Evolutionary conservation across 441 rosid species (phyloP), one percentile per base, ranked within the genome.

Genomic region (Pelargonium cotyledonis): DNA sequence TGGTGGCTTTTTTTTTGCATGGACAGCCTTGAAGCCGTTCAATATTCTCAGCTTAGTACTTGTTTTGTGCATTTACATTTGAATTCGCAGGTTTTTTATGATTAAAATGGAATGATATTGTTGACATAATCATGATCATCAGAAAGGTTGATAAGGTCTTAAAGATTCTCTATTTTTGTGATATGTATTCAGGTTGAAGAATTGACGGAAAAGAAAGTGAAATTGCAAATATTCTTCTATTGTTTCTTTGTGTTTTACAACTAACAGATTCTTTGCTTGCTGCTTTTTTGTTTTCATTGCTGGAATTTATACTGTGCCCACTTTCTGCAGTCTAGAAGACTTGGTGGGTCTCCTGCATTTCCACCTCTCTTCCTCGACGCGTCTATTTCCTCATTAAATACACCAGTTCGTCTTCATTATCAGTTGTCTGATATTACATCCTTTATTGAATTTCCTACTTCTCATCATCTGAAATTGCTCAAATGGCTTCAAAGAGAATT

Each of bases 401-500:
- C 84, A 65, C 79, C 26, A 35, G 65, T 72, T 63, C 70, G 51
- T 73, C 62, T 72, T 11, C 63, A 35, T 53, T 35, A 40, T 12
- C 18, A 18, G 23, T 57, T 11, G 26, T n/a, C 31, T 69, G 15
- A 16, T 8, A 6, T 43, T 57, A 2, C 8, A 7, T 53, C 3
- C 55, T 38, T 51, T 46, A 69, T 43, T 23, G 26, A 23, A 68
- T 65, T 76, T 60, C 11, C 23, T n/a, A 46, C 11, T n/a, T 41
- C 64, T 38, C 43, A 8, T 26, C 26, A n/a, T 11, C 23, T 35
- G 46, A 10, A 31, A 41, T 65, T 40, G 41, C 68, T 31, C 31
- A 11, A 1, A 84, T 86, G 90, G 88, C 88, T 7, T 79, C 90
- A 6, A 86, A 84, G 75, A 73, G 88, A 75, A 84, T 86, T 63